phyloP scores from a whole-genome alignment of 1,284 basidiomycete species.

The Ceratobasidium sp. region DNA sequence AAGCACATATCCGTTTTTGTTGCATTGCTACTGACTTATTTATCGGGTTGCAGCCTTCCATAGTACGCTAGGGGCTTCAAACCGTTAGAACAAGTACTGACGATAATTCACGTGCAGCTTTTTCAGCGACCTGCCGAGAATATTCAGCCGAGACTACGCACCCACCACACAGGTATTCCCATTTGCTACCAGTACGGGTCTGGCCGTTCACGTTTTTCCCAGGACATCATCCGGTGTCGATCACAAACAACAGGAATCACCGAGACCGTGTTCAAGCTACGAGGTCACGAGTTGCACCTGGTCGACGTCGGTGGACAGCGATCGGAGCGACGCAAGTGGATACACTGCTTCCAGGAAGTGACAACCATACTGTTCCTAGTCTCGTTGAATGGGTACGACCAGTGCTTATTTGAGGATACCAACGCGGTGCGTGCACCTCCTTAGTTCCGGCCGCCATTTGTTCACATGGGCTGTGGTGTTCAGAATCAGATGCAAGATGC shows the following conservation, averaged over 20 bases:
- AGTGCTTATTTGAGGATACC: slow-evolving; percentile 93
- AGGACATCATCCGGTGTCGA: slow-evolving; percentile 86
- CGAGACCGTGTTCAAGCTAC: slow-evolving; percentile 87
- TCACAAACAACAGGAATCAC: slow-evolving; percentile 94
- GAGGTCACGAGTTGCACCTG: slow-evolving; percentile 84
- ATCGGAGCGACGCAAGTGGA: slow-evolving; percentile 90
- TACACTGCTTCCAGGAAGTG: slow-evolving; percentile 87
- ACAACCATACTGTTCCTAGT: slow-evolving; percentile 91
- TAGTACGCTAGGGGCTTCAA: slow-evolving; percentile 34
- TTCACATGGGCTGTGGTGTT: slow-evolving; percentile 34
- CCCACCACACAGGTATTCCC: slow-evolving; percentile 74
- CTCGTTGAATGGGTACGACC: slow-evolving; percentile 90
- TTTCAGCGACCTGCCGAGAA: slow-evolving; percentile 79
- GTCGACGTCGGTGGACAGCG: slow-evolving; percentile 94
- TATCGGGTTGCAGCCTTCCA: slow-evolving; percentile 39
- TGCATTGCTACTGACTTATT: slow-evolving; percentile 25
- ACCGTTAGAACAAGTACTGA: background rate
- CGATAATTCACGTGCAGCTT: slow-evolving; percentile 61
- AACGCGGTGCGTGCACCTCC: slow-evolving; percentile 74
- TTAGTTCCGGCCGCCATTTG: slow-evolving; percentile 1
- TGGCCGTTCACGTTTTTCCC: background rate
- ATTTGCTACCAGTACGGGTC: background rate
- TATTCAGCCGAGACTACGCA: slow-evolving; percentile 79
- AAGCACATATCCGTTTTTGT: slow-evolving; percentile 53
- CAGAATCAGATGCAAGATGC: slow-evolving; percentile 98